phyloP scores from a whole-genome alignment of 1,284 basidiomycete species.

The Cutaneotrichosporon dermatis region DNA sequence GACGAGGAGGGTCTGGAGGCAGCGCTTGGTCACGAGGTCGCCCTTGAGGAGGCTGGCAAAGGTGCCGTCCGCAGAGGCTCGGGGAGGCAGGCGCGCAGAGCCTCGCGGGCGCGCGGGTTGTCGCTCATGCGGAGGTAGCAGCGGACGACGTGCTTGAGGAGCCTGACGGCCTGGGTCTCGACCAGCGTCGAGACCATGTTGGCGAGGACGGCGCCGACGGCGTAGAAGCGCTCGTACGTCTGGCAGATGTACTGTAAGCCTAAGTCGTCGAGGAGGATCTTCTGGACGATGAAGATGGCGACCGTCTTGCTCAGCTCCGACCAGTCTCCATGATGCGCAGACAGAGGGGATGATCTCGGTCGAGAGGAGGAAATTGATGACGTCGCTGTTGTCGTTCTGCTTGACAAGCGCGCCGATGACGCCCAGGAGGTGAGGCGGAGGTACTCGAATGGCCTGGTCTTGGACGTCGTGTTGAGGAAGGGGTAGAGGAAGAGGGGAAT shows the following conservation, averaged over 20 bases:
- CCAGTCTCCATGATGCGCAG: conserved; percentile 99
- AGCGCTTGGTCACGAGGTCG: conserved; percentile 94
- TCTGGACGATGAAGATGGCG: conserved; percentile 99
- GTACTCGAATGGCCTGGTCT: conserved; percentile 98
- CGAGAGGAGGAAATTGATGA: conserved; percentile 97
- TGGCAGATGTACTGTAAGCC: conserved; percentile 98
- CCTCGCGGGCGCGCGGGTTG: conserved; percentile 92
- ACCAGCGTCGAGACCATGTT: conserved; percentile 98
- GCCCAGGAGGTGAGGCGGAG: conserved; percentile 94
- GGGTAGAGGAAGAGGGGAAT: conserved; percentile 99
- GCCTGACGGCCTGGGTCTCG: conserved; percentile 92
- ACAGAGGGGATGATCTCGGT: conserved; percentile 99
- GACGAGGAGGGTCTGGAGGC: conserved; percentile 87
- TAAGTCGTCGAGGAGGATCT: conserved; percentile 96
- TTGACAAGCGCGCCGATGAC: conserved; percentile 99
- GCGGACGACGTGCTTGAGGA: conserved; percentile 96
- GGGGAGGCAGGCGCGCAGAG: conserved; percentile 91
- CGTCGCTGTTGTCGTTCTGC: conserved; percentile 99
- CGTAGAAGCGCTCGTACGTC: conserved; percentile 98
- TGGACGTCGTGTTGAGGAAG: conserved; percentile 97
- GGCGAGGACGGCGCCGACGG: conserved; percentile 94
- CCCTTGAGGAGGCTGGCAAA: conserved; percentile 89
- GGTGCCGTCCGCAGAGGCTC: conserved; percentile 93
- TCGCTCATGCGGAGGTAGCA: conserved; percentile 96
- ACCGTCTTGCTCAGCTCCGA: conserved; percentile 99